phyloP scores from a whole-genome alignment of 1,284 basidiomycete species.

The Rhodofomes roseus region DNA sequence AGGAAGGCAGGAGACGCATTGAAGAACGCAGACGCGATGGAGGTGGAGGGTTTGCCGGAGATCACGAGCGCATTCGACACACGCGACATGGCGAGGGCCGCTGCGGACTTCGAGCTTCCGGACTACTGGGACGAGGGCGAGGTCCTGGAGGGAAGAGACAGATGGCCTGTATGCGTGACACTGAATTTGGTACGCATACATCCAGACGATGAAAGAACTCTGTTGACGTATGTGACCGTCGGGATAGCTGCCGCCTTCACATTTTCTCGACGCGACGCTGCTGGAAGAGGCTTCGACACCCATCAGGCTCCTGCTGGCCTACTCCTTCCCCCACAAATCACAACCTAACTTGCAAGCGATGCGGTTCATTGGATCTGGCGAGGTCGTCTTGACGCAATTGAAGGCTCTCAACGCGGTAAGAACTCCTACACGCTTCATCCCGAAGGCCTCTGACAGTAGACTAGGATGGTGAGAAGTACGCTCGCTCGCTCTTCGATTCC shows the following conservation, averaged over 20 bases:
- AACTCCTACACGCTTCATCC: background rate
- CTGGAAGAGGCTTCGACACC: constrained; percentile 61
- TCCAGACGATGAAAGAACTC: background rate
- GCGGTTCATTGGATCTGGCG: constrained; percentile 57
- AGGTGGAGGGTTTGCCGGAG: constrained; percentile 43
- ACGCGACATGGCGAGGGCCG: constrained; percentile 37
- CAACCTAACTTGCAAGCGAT: constrained; percentile 51
- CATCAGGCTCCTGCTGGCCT: constrained; percentile 54
- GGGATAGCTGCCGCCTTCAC: constrained; percentile 44
- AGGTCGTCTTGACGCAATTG: constrained; percentile 43
- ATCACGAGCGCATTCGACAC: constrained; percentile 54
- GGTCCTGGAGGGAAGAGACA: constrained; percentile 49
- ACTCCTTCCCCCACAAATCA: constrained; percentile 46
- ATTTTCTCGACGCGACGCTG: constrained; percentile 67
- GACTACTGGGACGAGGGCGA: constrained; percentile 86
- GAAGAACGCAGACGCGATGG: constrained; percentile 29
- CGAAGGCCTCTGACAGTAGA: background rate
- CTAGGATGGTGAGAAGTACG: constrained; percentile 35
- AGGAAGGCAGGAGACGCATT: constrained; percentile 19
- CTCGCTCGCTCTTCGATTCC: constrained; percentile 29
- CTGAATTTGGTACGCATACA: constrained; percentile 56
- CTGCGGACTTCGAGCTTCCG: constrained; percentile 75
- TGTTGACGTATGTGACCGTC: too few species aligned
- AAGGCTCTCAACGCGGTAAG: constrained; percentile 50
- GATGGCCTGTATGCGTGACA: constrained; percentile 74